Evolutionary conservation across 495 filamentous ascomycete genomes (phyloP), one percentile per base, ranked within the genome.

Genomic region (Pyrenopolyporus hunteri): DNA sequence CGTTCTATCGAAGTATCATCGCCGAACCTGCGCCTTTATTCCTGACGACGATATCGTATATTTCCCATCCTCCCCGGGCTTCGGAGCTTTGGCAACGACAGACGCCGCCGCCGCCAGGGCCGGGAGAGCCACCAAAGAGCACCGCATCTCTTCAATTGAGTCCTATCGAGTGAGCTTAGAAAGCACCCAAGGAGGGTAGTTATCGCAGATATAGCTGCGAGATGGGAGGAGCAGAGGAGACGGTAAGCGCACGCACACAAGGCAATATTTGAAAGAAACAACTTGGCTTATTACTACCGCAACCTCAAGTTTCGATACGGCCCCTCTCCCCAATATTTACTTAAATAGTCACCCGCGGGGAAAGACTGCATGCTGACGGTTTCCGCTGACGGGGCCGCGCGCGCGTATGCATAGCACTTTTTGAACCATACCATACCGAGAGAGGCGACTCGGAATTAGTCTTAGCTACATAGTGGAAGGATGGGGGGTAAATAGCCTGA

Each of bases 21-120:
- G 32, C 47, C 68, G 40, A 63, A 80, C 80, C 75, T 82, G 76
- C n/a, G 81, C 81, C 62, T 72, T 77, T 70, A 83, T 81, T 6
- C 75, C 78, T 16, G 68, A 57, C n/a, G 81, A 77, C 16, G 71
- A 71, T 55, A 83, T 75, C 31, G 81, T 83, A 59, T 83, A 71
- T 26, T 65, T 71, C 31, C 66, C 69, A 59, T 71, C 69, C 13
- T 50, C 55, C 28, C 69, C 69, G 8, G 59, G 60, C 14, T 44
- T 59, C 20, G 63, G 66, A 14, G 55, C 62, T 36, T 65, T 25
- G 9, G 69, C 66, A 43, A 55, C 47, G 54, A 50, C 63, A 59
- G 39, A 71, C 29, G 49, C 60, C 31, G 50, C 57, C 20, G 47
- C 49, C 29, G 66, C 66, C 54, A 69, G 65, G 59, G 51, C 40